Base-by-base conservation (phyloP, 2,329 filamentous ascomycete genomes). In the Fusarium floridanum region DNA sequence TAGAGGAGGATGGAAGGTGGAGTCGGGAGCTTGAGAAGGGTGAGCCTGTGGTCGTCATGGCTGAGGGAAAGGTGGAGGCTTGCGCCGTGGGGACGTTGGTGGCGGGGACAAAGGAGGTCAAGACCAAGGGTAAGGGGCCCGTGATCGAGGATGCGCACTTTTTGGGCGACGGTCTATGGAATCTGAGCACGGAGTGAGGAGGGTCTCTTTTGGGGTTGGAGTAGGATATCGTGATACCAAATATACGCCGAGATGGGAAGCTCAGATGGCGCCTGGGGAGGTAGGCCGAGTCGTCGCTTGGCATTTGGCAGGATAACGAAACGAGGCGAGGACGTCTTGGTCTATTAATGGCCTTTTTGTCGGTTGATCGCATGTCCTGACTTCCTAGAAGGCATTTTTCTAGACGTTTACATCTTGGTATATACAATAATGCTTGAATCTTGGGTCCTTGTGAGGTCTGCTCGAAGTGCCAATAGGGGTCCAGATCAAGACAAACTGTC, bases 91-190 rank as follows among this genome's bases (percentile, higher is more conserved):
- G 97, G 0, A 86, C 93, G 73, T 82, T 99, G 81, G 95, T 94
- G 79, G 91, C 93, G 80, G 93, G 95, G 4, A 98, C 97, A 0
- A 92, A 92, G 83, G 95, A 98, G 84, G 95, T 98, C 82, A 98
- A 97, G 89, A 92, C 91, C 76, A 96, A 96, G 86, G 95, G 95
- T 76, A 98, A 98, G 86, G 97, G 97, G 0, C 94, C 95, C 7
- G 97, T 95, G 17, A 94, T 98, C 76, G 96, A 98, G 86, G 93
- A 95, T 71, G 94, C 94, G 36, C 97, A 99, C 88, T 98, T 93
- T 85, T 83, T 98, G 64, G 97, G 97, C 0, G 97, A 99, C 86
- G 97, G 96, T 20, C 85, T 99, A 77, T 99, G 97, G 97, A 94
- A 88, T 78, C 82, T 97, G 71, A 80, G 76, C 27, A 82, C 86